Conservation (phyloP, 495 filamentous ascomycete genomes). For the Halenospora varia region DNA sequence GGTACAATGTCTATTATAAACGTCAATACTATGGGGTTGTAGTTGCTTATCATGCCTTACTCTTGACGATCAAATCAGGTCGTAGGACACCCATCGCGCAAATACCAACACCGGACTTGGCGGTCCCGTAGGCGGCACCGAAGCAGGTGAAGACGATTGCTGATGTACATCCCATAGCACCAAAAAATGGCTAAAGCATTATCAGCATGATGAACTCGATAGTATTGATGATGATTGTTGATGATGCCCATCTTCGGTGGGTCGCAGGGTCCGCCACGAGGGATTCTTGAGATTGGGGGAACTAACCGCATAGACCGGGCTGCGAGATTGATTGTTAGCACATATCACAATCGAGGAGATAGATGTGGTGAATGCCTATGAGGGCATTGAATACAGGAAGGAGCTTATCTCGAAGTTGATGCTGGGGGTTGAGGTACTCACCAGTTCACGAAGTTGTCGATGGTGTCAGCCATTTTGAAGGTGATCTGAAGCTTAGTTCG, state of each 20-base stretch:
- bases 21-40: conserved; percentile 2
- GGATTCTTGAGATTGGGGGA: conserved; percentile 19
- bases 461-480: conserved; percentile 17
- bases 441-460: conserved; percentile 17
- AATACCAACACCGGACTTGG: conserved; percentile 98
- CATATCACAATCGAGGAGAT: conserved; percentile 2
- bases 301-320: conserved; percentile 98
- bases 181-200: conserved; percentile 84
- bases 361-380: conserved; percentile 15
- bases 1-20: conserved; percentile 81
- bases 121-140: conserved; percentile 96
- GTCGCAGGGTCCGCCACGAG: conserved; percentile 3
- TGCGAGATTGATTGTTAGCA: conserved; percentile 46
- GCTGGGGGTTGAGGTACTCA: conserved; percentile 4
- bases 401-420: conserved; percentile 26
- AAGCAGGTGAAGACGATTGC: conserved; percentile 99
- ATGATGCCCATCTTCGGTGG: conserved; percentile 7
- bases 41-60: conserved; percentile 49
- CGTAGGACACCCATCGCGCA: conserved; percentile 96
- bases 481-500: conserved; percentile 14
- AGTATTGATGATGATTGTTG: conserved; percentile 3
- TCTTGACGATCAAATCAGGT: conserved; percentile 99
- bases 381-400: conserved; percentile 1
- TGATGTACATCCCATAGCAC: conserved; percentile 97
- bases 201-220: conserved; percentile 32